These are phyloP conservation scores for Scheffersomyces titani DNA, from an alignment of 1,139 yeast species.

Conservation along the genomic window DNA sequence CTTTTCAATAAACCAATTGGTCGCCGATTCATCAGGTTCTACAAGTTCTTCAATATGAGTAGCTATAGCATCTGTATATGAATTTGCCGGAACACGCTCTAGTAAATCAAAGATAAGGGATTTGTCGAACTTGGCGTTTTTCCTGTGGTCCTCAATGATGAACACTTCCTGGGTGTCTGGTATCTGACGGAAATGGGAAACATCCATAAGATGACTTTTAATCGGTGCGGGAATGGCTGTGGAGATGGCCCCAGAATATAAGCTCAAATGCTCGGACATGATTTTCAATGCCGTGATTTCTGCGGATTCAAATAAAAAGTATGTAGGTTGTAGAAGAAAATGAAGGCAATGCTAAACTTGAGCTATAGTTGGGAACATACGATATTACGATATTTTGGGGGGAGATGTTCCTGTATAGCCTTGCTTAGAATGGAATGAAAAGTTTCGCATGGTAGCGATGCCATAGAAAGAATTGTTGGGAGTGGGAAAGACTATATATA, in stretches of 20 bases:
- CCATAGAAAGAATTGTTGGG: background rate
- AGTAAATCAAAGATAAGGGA: constrained; percentile 72
- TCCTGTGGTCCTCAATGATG: constrained; percentile 38
- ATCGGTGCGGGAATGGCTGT: constrained; percentile 47
- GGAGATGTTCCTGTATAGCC: background rate
- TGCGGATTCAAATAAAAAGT: background rate
- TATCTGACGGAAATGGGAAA: constrained; percentile 69
- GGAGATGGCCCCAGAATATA: constrained; percentile 81
- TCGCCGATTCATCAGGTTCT: constrained; percentile 23
- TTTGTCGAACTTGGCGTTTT: constrained; percentile 46
- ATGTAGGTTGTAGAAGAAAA: background rate
- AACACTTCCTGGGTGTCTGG: constrained; percentile 92
- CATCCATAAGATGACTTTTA: constrained; percentile 56
- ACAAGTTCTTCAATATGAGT: constrained; percentile 46
- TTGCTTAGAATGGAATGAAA: background rate
- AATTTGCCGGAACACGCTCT: constrained; percentile 46
- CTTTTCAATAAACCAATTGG: constrained; percentile 9
- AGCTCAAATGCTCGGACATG: constrained; percentile 1
- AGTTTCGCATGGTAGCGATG: background rate
- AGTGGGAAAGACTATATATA: background rate
- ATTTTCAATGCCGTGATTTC: background rate
- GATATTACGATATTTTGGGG: background rate
- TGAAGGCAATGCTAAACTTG: background rate
- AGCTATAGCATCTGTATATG: constrained; percentile 35
- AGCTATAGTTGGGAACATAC: background rate